phyloP scores from a whole-genome alignment of 1,139 yeast genomes.

The Kodamaea sp. region DNA sequence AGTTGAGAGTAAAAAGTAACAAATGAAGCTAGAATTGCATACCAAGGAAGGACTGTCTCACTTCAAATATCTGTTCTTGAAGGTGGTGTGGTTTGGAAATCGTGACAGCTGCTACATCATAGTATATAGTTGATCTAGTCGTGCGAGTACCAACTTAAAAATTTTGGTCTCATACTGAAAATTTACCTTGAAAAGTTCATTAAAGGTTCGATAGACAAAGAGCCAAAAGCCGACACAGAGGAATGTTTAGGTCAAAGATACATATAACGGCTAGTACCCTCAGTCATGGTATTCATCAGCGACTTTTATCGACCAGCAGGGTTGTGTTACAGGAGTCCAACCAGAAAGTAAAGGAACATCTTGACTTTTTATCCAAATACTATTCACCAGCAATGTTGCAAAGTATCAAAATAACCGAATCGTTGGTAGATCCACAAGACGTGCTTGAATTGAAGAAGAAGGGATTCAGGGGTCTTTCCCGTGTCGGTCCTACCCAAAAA shows the following conservation, averaged over 20 bases:
- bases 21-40: too few species aligned
- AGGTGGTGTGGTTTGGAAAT: too few species aligned
- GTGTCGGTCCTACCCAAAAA: conserved; percentile 31
- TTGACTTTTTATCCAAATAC: conserved; percentile 63
- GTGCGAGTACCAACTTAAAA: too few species aligned
- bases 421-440: conserved; percentile 62
- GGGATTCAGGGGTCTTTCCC: conserved; percentile 34
- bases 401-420: conserved; percentile 79
- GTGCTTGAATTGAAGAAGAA: conserved; percentile 33
- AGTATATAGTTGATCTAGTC: too few species aligned
- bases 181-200: conserved; percentile 7
- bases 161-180: too few species aligned
- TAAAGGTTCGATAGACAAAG: background rate
- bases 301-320: conserved; percentile 7
- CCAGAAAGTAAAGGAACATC: conserved; percentile 42
- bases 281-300: conserved; percentile 8
- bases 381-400: conserved; percentile 78
- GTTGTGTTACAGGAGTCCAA: conserved; percentile 6
- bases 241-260: conserved; percentile 9
- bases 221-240: too few species aligned
- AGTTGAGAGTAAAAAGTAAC: too few species aligned
- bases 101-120: too few species aligned
- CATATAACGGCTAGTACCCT: conserved; percentile 8
- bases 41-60: too few species aligned
- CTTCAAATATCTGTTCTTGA: too few species aligned